Evolutionary conservation across 805 yeast genomes (phyloP), one percentile per base, ranked within the genome.

Genomic region (Ogataea glucozyma): DNA sequence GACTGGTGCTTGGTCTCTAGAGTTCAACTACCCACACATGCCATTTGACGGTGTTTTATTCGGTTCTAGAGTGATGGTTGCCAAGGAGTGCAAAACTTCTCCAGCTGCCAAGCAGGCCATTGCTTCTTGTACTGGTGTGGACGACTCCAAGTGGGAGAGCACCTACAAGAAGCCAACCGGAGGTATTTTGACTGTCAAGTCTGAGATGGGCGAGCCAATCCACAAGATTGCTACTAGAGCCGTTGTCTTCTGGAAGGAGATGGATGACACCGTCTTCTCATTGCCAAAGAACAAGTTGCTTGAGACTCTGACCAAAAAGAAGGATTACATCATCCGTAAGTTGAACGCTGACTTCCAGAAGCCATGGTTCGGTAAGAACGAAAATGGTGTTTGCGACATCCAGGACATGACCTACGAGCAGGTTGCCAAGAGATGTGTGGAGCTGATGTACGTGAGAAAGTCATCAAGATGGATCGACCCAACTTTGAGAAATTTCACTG

Each of bases 151-250:
- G 66, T 93, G 99, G 99, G 98, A 93, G 69, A 76, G 78, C 58
- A 88, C 97, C 37, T 93, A 93, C 74, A 85, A 86, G 73, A 84
- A 84, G 62, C 91, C 97, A 60, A 83, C 97, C 47, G 99, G 99
- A 73, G 99, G 99, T 69, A 81, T 93, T 53, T 74, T 93, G 56
- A 91, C 99, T 43, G 99, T 93, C 49, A 78, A 87, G 64, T 91
- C 98, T 13, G 99, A 93, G 75, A 93, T 93, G 99, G 99, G 99
- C 64, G 99, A 93, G 74, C 99, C 99, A 61, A 93, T 93, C 62
- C 99, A 93, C 71, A 93, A 93, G 75, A 79, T 93, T 55, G 98
- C 99, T 22, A 93, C 99, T 46, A 84, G 99, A 66, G 97, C 97
- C 76, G 98, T 93, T 47, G 64, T 87, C 69, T 81, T 93, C 65